Base-by-base conservation (phyloP, 768 basidiomycete genomes). In the Leccinum rimulosum region DNA sequence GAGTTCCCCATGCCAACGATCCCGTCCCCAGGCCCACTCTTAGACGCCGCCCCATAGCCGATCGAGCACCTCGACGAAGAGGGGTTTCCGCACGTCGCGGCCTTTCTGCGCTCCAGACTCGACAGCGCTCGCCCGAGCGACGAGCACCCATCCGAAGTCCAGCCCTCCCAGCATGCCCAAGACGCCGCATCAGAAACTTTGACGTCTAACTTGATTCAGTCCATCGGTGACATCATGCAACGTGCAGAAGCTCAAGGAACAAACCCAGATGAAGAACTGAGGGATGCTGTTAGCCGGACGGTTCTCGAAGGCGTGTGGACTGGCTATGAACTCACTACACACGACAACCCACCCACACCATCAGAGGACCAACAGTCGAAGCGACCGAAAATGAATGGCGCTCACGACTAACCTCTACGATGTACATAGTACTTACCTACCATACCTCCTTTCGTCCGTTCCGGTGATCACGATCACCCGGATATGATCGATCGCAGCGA, bases 11-110 rank as follows among this genome's bases (percentile, higher is more conserved):
- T 40, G 28, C 36, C 53, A 19, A 54, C 30, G 50, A 66, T 17
- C 66, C 57, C 45, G 57, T 47, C 56, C 58, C 59, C 31, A 50
- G 3, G 47, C 64, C 56, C 64, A 15, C 48, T 22, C 48, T 25
- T 27, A 49, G 48, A 25, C 48, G 48, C 47, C 54, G 10, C 48
- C 6, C 56, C 19, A 38, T 36, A 55, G 91, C 86, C 90, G 12
- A 84, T 85, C 64, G 83, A 85, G 50, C 82, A 88, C 67, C 81
- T 93, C 5, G 70, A 73, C 12, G 86, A 89, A 62, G 91, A 93
- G 43, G 43, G 43, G 43, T 91, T 86, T 67, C 84, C 85, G 19
- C 77, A 82, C 30, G 82, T 92, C 50, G 81, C 89, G 3, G 77
- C 74, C 15, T 89, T 82, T 72, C 74, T 93, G 48, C 80, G 83